Base-by-base conservation (phyloP, 768 basidiomycete species). In the Collybiopsis confluens region DNA sequence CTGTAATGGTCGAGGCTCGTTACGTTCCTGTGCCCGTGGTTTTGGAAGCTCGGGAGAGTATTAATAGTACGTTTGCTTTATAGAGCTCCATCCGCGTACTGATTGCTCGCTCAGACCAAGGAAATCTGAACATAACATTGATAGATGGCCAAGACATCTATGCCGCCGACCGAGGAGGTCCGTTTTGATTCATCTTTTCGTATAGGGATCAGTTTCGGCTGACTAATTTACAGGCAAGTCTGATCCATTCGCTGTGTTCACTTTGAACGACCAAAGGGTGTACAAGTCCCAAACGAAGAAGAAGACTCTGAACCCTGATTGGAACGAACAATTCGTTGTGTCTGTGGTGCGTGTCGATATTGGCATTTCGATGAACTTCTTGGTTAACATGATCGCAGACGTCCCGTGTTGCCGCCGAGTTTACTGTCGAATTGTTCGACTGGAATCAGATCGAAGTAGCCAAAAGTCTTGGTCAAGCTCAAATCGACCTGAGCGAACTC, bases 381-480 rank as follows among this genome's bases (percentile, higher is more conserved):
- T 35, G 37, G 30, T 52, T 11, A 1, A 16, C 11, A 10, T 15
- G 10, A 4, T 54, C 60, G 15, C 62, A 96, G 82, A 79, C 88
- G 1, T 96, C 93, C 20, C 86, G 97, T 44, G 88, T 90, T 21
- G 82, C 70, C 13, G 85, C 91, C 2, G 75, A 89, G 54, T 90
- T 98, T 67, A 69, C 68, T 13, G 68, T 97, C 15, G 93, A 98
- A 65, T 70, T 95, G 36, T 85, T 88, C 58, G 93, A 96, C 66
- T 97, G 92, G 93, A 90, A 97, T 64, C 88, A 93, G 63, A 75
- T 96, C 52, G 96, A 92, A 58, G 81, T 86, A 52, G 77, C 92
- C 10, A 91, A 95, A 64, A 83, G 82, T 57, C 73, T 99, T n/a
- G 96, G 97, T 3, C 58, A 58, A 2, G 90, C 80, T 2, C 71